Conservation (phyloP, 179 eudicot genomes). For the Pouteria campechiana region DNA sequence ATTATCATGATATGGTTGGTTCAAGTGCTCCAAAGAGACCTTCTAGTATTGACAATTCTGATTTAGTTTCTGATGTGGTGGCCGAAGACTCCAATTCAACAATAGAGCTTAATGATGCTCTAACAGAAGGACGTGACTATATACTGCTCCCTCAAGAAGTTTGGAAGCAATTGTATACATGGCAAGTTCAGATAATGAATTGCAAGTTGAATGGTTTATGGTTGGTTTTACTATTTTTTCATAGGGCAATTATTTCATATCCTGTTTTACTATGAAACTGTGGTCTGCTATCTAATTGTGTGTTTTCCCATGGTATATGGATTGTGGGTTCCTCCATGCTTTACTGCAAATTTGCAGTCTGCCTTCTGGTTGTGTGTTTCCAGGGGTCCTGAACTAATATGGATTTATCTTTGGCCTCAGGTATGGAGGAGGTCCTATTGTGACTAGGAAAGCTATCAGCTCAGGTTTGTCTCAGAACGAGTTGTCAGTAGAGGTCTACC, state of each 20-base stretch:
- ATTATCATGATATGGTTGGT: slow-evolving; percentile 25
- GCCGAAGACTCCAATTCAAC: slow-evolving; percentile 25
- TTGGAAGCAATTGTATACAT: slow-evolving; percentile 63
- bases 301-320: no score
- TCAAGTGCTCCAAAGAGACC: slow-evolving; percentile 47
- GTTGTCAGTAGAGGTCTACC: slow-evolving; percentile 85
- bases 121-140: slow-evolving; percentile 94
- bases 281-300: no score
- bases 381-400: no score
- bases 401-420: slow-evolving; percentile 31
- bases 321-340: no score
- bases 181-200: slow-evolving; percentile 54
- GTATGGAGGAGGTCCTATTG: slow-evolving; percentile 95
- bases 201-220: no score
- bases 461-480: slow-evolving; percentile 76
- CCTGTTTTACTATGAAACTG: no score
- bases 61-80: slow-evolving; percentile 47
- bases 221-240: no score
- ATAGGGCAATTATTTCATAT: no score
- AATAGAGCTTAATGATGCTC: slow-evolving; percentile 58
- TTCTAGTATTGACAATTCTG: slow-evolving; percentile 65
- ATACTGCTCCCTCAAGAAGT: slow-evolving; percentile 72
- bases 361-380: no score
- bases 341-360: no score
- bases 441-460: slow-evolving; percentile 73